A percentile compares a stretch with the other conserved stretches of the same genome.
These are phyloP conservation scores for Ceratocystis ficicola DNA, from an alignment of 2,329 filamentous ascomycete genomes.

Conservation along the genomic window DNA sequence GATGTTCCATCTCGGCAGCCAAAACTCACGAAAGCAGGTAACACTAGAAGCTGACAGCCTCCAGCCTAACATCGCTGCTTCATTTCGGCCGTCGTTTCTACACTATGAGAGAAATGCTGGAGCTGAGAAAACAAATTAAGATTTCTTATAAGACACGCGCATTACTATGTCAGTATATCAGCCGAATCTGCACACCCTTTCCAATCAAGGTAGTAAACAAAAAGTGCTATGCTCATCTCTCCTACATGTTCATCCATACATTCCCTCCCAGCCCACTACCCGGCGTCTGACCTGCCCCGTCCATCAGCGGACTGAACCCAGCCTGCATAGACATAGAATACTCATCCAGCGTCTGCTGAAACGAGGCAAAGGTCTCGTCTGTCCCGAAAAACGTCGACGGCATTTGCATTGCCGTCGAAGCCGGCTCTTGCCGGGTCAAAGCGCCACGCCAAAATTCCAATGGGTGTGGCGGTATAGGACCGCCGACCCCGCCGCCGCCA, in stretches of 20 bases:
- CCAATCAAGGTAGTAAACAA: not conserved
- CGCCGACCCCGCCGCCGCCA: not conserved
- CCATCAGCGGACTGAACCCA: constrained; percentile 10
- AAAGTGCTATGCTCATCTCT: not conserved
- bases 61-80: no score
- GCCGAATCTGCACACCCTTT: no score
- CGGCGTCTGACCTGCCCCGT: constrained; percentile 1
- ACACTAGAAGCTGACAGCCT: no score
- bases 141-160: no score
- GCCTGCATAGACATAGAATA: constrained; percentile 26
- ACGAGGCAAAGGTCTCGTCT: constrained; percentile 31
- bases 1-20: no score
- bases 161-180: no score
- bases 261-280: constrained; percentile 9
- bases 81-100: no score
- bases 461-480: constrained; percentile 17
- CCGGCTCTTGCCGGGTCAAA: constrained; percentile 24
- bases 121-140: no score
- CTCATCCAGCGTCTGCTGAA: constrained; percentile 32
- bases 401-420: constrained; percentile 26
- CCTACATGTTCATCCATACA: constrained; percentile 21
- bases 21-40: no score
- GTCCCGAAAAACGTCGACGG: constrained; percentile 31
- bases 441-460: constrained; percentile 20
- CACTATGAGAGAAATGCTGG: no score